Conservation (phyloP, 192 early-diverging fungal species). For the Backusella circina region DNA sequence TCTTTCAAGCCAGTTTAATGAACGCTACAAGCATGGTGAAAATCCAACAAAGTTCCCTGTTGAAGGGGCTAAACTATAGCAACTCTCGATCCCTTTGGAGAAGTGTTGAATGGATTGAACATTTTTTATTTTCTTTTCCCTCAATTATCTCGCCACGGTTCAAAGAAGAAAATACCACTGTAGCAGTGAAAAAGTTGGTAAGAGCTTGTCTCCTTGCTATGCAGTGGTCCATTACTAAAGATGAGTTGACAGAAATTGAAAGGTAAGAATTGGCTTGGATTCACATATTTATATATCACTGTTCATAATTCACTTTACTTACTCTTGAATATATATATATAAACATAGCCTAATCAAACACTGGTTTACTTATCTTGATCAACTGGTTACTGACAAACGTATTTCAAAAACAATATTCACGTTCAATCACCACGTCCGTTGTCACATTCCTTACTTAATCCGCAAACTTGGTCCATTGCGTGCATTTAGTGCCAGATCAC, state of each 20-base stretch:
- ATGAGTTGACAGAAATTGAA: neutral
- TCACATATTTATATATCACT: too few species aligned
- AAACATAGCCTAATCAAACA: too few species aligned
- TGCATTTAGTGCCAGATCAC: too few species aligned
- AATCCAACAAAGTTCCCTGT: neutral
- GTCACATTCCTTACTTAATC: too few species aligned
- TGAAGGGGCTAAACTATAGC: neutral
- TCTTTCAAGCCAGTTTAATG: neutral
- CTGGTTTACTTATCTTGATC: too few species aligned
- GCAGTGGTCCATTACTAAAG: neutral
- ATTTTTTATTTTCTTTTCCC: neutral
- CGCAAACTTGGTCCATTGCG: too few species aligned
- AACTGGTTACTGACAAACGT: too few species aligned
- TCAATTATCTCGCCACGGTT: neutral
- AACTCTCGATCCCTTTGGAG: too few species aligned
- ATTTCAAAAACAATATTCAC: too few species aligned
- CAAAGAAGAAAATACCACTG: neutral
- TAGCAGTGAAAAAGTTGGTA: neutral
- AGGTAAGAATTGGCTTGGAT: neutral
- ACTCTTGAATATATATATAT: too few species aligned
- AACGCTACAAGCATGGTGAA: neutral
- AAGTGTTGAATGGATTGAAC: neutral
- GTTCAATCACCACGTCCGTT: too few species aligned
- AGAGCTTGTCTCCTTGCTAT: neutral
- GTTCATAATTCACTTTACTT: too few species aligned